Conservation (phyloP, 2,329 filamentous ascomycete genomes). For the Fusarium sp. region DNA sequence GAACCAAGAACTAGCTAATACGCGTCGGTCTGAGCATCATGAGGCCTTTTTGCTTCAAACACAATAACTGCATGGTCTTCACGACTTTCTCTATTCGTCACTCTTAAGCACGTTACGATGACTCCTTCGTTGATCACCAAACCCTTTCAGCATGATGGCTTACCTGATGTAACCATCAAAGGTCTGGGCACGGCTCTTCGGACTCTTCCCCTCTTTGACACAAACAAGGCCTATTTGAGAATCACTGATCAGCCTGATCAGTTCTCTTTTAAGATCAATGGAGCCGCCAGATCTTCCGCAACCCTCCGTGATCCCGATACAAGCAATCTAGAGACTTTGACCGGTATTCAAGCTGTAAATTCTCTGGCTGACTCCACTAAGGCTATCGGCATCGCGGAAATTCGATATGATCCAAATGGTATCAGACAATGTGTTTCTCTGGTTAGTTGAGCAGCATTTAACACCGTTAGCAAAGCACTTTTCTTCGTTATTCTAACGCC, state of each 20-base stretch:
- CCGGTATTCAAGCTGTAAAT: too few species aligned
- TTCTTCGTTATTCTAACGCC: too few species aligned
- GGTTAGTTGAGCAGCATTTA: too few species aligned
- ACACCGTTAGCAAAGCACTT: too few species aligned
- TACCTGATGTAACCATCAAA: background rate
- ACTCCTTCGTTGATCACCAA: background rate
- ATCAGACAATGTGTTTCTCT: too few species aligned
- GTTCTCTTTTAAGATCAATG: background rate
- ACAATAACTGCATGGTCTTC: background rate
- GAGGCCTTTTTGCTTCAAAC: background rate
- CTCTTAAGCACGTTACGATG: background rate
- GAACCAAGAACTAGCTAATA: too few species aligned
- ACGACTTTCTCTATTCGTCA: background rate
- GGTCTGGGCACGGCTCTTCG: background rate
- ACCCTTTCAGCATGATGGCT: background rate
- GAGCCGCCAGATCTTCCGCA: background rate
- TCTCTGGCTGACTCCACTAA: too few species aligned
- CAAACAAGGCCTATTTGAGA: background rate
- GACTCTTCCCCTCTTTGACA: background rate
- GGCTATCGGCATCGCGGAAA: too few species aligned
- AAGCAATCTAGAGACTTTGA: too few species aligned
- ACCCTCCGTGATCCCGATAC: too few species aligned
- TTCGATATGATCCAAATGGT: too few species aligned
- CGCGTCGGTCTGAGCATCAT: too few species aligned
- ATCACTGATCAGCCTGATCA: background rate